Evolutionary conservation across 2,329 filamentous ascomycete genomes (phyloP).

Genomic region (Scopulariopsis brevicaulis): DNA sequence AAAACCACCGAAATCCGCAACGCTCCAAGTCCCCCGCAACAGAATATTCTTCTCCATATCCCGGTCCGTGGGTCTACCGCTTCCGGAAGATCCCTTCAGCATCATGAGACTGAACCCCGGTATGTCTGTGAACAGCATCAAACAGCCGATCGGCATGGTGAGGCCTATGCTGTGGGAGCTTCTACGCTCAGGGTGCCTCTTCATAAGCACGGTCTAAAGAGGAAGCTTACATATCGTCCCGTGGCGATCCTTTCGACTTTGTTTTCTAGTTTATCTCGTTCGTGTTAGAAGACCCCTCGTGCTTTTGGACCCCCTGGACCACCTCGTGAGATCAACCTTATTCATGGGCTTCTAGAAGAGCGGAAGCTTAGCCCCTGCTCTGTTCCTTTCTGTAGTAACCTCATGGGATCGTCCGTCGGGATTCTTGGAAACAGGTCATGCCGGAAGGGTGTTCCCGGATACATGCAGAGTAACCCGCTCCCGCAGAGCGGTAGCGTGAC

Average conservation of each 20-base stretch:
- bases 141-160: background rate
- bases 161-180: background rate
- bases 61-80: background rate
- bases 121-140: background rate
- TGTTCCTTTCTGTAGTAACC: background rate
- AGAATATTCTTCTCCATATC: background rate
- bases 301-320: background rate
- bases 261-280: too few relatives aligned
- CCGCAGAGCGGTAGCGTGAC: too few relatives aligned
- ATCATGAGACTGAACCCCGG: background rate
- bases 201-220: background rate
- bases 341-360: background rate
- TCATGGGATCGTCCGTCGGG: background rate
- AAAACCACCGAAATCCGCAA: background rate
- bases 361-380: background rate
- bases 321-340: background rate
- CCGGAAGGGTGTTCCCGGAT: background rate
- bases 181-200: background rate
- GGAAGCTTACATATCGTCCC: background rate
- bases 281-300: too few relatives aligned
- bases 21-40: background rate
- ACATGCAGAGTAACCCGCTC: background rate
- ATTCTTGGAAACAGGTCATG: background rate
- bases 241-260: background rate
- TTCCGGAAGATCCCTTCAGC: background rate